phyloP scores from a whole-genome alignment of 805 yeast genomes.

The Sungouiozyma intestinalis region DNA sequence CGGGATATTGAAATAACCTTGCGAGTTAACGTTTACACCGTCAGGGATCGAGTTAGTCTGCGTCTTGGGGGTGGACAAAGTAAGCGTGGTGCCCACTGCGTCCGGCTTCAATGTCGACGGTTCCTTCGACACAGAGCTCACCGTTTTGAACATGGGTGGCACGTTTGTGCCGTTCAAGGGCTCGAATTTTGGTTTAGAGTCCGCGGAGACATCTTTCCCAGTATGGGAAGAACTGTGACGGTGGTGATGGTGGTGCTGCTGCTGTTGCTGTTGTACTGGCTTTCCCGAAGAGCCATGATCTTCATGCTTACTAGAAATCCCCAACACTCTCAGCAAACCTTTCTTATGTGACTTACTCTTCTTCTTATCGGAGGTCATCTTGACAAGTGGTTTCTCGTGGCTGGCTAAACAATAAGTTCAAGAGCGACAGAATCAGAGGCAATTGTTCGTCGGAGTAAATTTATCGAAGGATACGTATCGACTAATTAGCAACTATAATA shows the following conservation, averaged over 20 bases:
- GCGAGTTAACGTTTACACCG: not conserved
- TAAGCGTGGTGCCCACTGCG: not conserved
- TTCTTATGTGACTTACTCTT: not conserved
- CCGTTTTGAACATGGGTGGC: not conserved
- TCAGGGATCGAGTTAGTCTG: not conserved
- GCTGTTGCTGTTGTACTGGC: not conserved
- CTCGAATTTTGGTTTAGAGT: not conserved
- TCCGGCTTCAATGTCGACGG: not conserved
- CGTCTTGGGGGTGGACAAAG: not conserved
- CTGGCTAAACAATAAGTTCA: too few species aligned
- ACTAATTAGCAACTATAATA: not conserved
- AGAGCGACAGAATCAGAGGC: too few species aligned
- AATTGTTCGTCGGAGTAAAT: too few species aligned
- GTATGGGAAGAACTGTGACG: not conserved
- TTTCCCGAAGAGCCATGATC: too few species aligned
- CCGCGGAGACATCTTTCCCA: not conserved
- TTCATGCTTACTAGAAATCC: not conserved
- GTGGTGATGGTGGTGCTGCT: not conserved
- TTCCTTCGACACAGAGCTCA: not conserved
- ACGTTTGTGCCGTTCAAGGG: not conserved
- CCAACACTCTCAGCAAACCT: not conserved
- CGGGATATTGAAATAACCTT: slow-evolving; percentile 3
- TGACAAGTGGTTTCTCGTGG: too few species aligned
- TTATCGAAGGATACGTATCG: too few species aligned
- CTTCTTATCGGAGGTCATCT: not conserved